Base-by-base conservation (phyloP, 2,329 filamentous ascomycete genomes). In the Paraconiothyrium brasiliense region DNA sequence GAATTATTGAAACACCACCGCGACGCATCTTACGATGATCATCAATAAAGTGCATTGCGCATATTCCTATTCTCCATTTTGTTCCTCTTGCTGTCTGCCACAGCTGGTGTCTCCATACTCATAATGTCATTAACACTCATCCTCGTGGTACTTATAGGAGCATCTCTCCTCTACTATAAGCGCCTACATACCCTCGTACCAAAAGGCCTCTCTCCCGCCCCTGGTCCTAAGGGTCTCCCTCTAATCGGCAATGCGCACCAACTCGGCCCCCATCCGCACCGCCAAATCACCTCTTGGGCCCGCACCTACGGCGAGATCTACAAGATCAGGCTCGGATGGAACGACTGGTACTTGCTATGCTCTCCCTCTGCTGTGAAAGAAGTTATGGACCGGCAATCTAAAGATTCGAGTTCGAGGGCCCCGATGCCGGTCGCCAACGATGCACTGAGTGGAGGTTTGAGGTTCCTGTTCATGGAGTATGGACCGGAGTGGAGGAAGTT, bases 281-380 rank as follows among this genome's bases (percentile, higher is more conserved):
- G 69, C 24, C 67, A 73, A 52, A 71, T 78, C 49, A 67, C 66
- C 0, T 51, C 70, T 56, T 83, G 80, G 80, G 79, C 80, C 0
- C 62, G 66, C 2, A 57, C 79, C 55, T 83, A 82, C 66, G 82
- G 82, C 39, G 81, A 84, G n/a, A 57, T 84, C 4, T 83, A 78
- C 71, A 78, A 78, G 59, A 68, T 84, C 20, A 74, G 76, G 2
- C 66, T 83, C 4, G 82, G 82, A 6, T 82, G 79, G 78, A 76
- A 82, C 50, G 76, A 81, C 60, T 84, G 81, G 80, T 78, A 82
- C 20, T 72, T 82, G 60, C 65, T 84, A 32, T 82, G 81, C 67
- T 80, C 69, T 14, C 81, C 82, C 1, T 72, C 76, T 27, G 82
- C 81, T 0, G 76, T 83, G 8, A 78, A 78, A 39, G 81, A 84